Conservation (phyloP, 2,329 filamentous ascomycete species). For the Orbilia brochopaga region DNA sequence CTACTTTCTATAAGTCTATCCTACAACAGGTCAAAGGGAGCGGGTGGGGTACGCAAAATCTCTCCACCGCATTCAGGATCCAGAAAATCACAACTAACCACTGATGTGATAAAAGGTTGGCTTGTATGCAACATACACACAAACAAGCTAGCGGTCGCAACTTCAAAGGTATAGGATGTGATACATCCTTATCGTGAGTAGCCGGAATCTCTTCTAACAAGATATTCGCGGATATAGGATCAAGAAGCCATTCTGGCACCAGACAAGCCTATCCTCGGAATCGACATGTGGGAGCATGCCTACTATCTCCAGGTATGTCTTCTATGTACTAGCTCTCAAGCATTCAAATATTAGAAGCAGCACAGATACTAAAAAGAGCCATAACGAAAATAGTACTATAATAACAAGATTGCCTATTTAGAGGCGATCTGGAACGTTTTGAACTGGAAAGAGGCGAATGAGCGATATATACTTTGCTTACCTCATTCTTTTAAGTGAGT, state of each 20-base stretch:
- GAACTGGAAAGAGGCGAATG: conserved; percentile 75
- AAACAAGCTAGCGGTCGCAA: conserved; percentile 71
- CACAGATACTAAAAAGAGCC: not conserved
- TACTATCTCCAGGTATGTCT: conserved; percentile 71
- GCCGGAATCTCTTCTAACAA: not conserved
- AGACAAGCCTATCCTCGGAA: conserved; percentile 73
- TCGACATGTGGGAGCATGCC: conserved; percentile 91
- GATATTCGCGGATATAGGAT: conserved; percentile 63
- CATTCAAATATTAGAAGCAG: not conserved
- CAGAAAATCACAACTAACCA: too few relatives aligned
- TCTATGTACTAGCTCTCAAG: not conserved
- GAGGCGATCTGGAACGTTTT: conserved; percentile 79
- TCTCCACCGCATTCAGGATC: too few relatives aligned
- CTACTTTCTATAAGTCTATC: conserved; percentile 67
- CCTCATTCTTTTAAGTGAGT: too few relatives aligned
- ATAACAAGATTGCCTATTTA: conserved; percentile 75
- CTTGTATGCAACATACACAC: conserved; percentile 68
- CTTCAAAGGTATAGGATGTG: conserved; percentile 66
- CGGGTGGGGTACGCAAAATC: conserved; percentile 71
- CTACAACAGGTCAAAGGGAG: conserved; percentile 78
- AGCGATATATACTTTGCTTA: conserved; percentile 60
- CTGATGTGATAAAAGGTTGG: conserved; percentile 64
- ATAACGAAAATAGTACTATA: conserved; percentile 70
- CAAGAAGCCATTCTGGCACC: conserved; percentile 75
- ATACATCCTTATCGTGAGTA: not conserved